Evolutionary conservation across 768 basidiomycete species (phyloP).

Genomic region (Phaffia australis): DNA sequence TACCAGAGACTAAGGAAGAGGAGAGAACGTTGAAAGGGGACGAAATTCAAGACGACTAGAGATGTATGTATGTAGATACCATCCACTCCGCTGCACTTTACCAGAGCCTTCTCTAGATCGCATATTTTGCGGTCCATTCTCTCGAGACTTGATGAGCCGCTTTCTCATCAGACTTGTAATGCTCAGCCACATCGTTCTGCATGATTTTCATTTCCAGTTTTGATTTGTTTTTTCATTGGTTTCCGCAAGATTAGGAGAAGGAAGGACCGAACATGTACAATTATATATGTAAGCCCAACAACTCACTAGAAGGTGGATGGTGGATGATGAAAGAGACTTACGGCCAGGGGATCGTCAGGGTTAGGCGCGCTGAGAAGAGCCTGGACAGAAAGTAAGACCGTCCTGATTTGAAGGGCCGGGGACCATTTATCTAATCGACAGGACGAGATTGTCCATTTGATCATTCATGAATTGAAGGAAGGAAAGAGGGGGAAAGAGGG

Average conservation of each 20-base stretch:
- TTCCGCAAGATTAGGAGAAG: background rate
- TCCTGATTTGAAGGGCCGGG: constrained; percentile 94
- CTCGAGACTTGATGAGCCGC: constrained; percentile 82
- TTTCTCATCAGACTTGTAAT: constrained; percentile 95
- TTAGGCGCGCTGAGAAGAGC: constrained; percentile 94
- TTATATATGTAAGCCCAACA: background rate
- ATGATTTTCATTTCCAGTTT: no score
- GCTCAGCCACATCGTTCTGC: constrained; percentile 57
- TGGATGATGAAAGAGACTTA: constrained; percentile 5
- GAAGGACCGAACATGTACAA: background rate
- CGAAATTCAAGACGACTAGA: no score
- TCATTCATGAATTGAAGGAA: background rate
- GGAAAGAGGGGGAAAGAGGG: background rate
- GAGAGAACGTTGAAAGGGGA: no score
- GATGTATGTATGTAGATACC: no score
- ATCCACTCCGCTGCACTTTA: no score
- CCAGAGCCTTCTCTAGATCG: constrained; percentile 33
- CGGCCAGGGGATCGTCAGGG: constrained; percentile 45
- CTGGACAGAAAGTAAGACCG: constrained; percentile 90
- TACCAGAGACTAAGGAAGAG: no score
- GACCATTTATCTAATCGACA: constrained; percentile 77
- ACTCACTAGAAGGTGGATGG: background rate
- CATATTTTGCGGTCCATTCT: constrained; percentile 92
- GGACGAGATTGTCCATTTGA: constrained; percentile 1
- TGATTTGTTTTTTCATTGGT: background rate